Evolutionary conservation across 2,329 filamentous ascomycete genomes (phyloP).

Genomic region (Cercospora zeae-maydis): DNA sequence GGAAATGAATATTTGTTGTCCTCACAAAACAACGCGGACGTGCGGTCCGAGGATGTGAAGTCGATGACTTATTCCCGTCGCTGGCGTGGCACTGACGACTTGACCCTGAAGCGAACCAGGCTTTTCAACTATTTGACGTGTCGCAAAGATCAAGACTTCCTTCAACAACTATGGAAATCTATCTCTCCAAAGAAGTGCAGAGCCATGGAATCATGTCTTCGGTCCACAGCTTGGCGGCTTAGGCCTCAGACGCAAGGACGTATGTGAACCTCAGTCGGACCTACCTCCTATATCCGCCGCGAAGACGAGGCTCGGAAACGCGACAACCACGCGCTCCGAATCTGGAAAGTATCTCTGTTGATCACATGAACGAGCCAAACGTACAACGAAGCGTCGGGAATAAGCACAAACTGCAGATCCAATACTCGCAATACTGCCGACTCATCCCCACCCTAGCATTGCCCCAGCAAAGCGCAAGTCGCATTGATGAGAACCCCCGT

Average conservation of each 20-base stretch:
- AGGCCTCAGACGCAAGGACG: not conserved
- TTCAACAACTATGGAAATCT: not conserved
- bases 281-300: not conserved
- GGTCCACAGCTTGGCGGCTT: not conserved
- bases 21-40: not conserved
- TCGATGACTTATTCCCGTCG: not conserved
- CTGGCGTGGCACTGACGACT: not conserved
- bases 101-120: not conserved
- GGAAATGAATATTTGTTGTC: not conserved
- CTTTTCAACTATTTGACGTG: not conserved
- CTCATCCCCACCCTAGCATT: not conserved
- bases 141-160: not conserved
- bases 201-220: not conserved
- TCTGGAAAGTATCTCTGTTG: not conserved
- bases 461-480: slow-evolving; percentile 2
- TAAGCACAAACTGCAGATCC: not conserved
- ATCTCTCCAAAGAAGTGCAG: not conserved
- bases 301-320: not conserved
- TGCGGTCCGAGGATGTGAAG: not conserved
- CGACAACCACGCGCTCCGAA: not conserved
- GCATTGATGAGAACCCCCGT: not conserved
- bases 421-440: not conserved
- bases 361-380: not conserved
- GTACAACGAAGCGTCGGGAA: not conserved
- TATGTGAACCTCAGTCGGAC: too few relatives aligned